Evolutionary conservation across 352 stramenopile species (phyloP).

Genomic region (Aphanomyces euteiches): DNA sequence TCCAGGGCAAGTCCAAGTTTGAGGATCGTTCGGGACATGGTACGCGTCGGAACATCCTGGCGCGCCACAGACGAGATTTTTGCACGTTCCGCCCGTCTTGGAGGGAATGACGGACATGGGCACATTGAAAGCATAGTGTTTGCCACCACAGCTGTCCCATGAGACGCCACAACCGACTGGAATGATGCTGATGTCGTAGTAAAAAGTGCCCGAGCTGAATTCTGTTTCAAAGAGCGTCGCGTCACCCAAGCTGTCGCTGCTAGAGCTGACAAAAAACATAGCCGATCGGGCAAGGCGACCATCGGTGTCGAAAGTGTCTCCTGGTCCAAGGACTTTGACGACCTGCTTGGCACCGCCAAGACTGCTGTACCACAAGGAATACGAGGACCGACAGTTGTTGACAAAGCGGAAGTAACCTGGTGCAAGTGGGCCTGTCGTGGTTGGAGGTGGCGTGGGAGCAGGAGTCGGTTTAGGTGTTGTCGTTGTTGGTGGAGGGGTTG

Average conservation of each 20-base stretch:
- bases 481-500: not conserved
- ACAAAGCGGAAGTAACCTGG: not conserved
- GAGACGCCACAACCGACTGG: constrained; percentile 14
- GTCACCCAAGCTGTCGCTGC: not conserved
- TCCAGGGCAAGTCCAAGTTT: constrained; percentile 13
- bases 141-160: constrained; percentile 22
- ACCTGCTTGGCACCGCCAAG: not conserved
- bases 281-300: too few relatives aligned
- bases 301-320: too few relatives aligned
- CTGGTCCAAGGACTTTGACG: too few relatives aligned
- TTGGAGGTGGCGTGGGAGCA: not conserved
- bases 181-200: constrained; percentile 24
- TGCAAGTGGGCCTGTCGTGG: not conserved
- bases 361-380: not conserved
- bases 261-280: too few relatives aligned
- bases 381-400: not conserved
- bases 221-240: constrained; percentile 22
- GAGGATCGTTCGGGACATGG: constrained; percentile 59
- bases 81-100: constrained; percentile 42
- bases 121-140: constrained; percentile 60
- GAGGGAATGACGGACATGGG: constrained; percentile 50
- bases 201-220: constrained; percentile 9
- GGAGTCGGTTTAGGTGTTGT: not conserved
- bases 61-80: constrained; percentile 47
- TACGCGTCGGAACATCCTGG: constrained; percentile 62